Evolutionary conservation across 2,329 filamentous ascomycete species (phyloP).

Genomic region (Pseudogymnoascus sp.): DNA sequence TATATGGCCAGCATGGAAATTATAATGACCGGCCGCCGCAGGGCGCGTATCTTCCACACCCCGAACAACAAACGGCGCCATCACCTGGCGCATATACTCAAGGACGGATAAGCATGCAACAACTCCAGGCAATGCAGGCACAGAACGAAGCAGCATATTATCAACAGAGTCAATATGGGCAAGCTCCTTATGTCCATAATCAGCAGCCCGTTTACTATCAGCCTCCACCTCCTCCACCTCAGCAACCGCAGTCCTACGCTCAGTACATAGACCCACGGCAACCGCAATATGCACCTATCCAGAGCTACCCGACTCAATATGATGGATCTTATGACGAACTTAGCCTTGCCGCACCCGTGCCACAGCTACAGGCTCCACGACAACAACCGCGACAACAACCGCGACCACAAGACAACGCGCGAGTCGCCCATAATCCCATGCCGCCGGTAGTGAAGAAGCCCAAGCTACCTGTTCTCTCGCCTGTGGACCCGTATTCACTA

Average conservation of each 20-base stretch:
- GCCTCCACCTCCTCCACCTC: conserved; percentile 26
- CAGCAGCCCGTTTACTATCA: conserved; percentile 27
- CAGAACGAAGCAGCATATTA: conserved; percentile 13
- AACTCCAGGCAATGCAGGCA: conserved; percentile 13
- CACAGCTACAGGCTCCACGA: conserved; percentile 10
- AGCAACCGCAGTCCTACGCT: conserved; percentile 27
- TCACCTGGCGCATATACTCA: conserved; percentile 11
- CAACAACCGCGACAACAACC: conserved; percentile 14
- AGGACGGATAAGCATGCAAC: conserved; percentile 15
- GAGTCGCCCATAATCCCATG: neutral
- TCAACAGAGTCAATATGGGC: conserved; percentile 19
- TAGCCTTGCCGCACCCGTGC: neutral
- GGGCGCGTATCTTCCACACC: conserved; percentile 10
- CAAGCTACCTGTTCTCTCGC: neutral
- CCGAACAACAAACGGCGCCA: conserved; percentile 5
- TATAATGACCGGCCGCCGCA: conserved; percentile 2
- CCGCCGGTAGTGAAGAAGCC: conserved; percentile 2
- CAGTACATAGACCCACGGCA: conserved; percentile 23
- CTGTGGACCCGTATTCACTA: conserved; percentile 45
- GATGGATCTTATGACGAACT: conserved; percentile 6
- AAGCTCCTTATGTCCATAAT: conserved; percentile 14
- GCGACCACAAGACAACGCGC: neutral
- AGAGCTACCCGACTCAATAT: conserved; percentile 5
- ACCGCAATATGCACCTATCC: conserved; percentile 13
- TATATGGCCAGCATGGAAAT: conserved; percentile 2